Evolutionary conservation across 352 stramenopile species (phyloP).

Genomic region (Phytopythium boreale): DNA sequence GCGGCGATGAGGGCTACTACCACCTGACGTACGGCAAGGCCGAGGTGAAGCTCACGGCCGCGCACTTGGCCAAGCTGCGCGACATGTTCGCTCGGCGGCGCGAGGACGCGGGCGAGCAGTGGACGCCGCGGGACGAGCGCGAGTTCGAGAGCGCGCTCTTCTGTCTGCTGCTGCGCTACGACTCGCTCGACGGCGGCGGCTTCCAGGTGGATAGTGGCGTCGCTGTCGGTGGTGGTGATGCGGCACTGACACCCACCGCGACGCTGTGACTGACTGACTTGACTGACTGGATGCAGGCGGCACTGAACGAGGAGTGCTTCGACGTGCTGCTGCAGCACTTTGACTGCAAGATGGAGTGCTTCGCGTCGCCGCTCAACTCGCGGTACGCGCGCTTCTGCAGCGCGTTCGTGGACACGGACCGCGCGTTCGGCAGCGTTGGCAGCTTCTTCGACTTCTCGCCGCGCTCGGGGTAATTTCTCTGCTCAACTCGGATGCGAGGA

Average conservation of each 20-base stretch:
- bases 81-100: constrained; percentile 54
- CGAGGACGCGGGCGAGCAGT: constrained; percentile 11
- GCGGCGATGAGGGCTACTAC: constrained; percentile 32
- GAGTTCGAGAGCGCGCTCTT: constrained; percentile 83
- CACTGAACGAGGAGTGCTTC: constrained; percentile 91
- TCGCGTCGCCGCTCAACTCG: constrained; percentile 94
- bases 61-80: constrained; percentile 87
- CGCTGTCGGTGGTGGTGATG: neutral
- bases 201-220: constrained; percentile 63
- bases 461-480: constrained; percentile 48
- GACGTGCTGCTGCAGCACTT: constrained; percentile 90
- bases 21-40: constrained; percentile 63
- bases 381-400: constrained; percentile 90
- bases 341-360: constrained; percentile 92
- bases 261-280: constrained; percentile 2
- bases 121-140: constrained; percentile 19
- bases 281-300: constrained; percentile 29
- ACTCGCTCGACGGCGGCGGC: constrained; percentile 91
- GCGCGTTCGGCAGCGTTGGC: constrained; percentile 87
- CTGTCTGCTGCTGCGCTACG: constrained; percentile 89
- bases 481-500: neutral
- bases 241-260: neutral
- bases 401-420: constrained; percentile 87
- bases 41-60: constrained; percentile 76
- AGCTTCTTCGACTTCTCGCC: constrained; percentile 93